phyloP scores from a whole-genome alignment of 306 rosid species.

The Vicia sativa region DNA sequence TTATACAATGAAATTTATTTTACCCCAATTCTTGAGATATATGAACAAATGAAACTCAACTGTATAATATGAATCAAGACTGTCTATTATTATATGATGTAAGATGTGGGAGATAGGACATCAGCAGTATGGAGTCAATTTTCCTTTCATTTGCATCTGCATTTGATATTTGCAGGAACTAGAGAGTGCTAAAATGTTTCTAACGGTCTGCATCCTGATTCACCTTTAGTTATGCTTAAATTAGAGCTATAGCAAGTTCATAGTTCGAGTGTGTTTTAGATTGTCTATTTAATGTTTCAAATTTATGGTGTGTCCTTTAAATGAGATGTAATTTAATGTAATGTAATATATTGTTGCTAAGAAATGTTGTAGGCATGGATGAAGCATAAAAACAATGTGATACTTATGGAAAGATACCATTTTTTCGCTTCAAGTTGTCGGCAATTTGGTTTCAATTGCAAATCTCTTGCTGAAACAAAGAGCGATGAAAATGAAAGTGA shows the following conservation, averaged over 20 bases:
- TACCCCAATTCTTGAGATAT: too few relatives aligned
- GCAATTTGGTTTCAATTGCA: conserved; percentile 74
- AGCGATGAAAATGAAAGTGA: conserved; percentile 79
- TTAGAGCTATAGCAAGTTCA: too few relatives aligned
- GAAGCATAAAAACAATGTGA: conserved; percentile 76
- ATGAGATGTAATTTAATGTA: conserved; percentile 16
- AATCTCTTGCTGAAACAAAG: conserved; percentile 72
- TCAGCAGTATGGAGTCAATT: conserved; percentile 9
- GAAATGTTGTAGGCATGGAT: conserved; percentile 75
- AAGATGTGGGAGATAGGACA: not conserved
- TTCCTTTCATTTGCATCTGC: conserved; percentile 12
- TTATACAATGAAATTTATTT: too few relatives aligned
- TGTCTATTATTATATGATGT: not conserved
- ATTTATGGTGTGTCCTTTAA: conserved; percentile 22
- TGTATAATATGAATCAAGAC: conserved; percentile 4
- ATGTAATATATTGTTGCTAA: conserved; percentile 22
- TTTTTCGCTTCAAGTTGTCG: conserved; percentile 85
- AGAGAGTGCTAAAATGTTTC: not conserved
- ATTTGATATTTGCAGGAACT: not conserved
- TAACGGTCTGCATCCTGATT: too few relatives aligned
- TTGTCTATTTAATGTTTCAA: conserved; percentile 24
- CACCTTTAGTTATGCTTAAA: too few relatives aligned
- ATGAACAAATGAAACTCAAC: not conserved
- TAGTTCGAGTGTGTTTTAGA: not conserved
- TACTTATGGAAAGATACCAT: conserved; percentile 92